Evolutionary conservation across 1,139 yeast species (phyloP), one percentile per base, ranked within the genome.

Genomic region (Wickerhamiella pararugosa): DNA sequence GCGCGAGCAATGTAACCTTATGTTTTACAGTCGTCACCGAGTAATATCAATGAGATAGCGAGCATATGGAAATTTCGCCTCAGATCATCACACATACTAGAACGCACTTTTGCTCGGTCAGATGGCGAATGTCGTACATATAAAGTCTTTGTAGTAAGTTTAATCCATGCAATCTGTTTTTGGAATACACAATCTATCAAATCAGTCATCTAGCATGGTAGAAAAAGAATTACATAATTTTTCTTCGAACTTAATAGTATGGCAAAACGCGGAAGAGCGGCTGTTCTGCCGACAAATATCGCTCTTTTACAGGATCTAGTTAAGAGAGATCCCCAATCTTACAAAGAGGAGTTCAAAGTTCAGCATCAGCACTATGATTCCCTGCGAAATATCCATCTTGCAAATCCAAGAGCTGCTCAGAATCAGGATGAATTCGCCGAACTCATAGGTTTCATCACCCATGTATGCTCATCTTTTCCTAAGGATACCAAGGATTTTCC

Each of bases 341-440:
- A 90, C 60, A 75, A 76, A 49, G 98, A 92, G 61, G 99, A 90
- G 61, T 90, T 90, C 61, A 60, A 79, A 40, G 92, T 86, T 54
- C 98, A 92, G 59, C 84, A 79, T 59, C 73, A 90, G 43, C 98
- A 92, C 60, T 90, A 90, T 61, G 86, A 81, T 58, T 81, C 97
- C 1, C 65, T 86, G 45, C 67, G 94, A 58, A 96, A 87, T 57
- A 79, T 92, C 47, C 84, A 83, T 55, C 65, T 83, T 60, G 65
- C 73, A 51, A 76, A 79, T 59, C 67, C 70, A 0, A 50, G 54
- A 29, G 52, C 56, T 2, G 69, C 73, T 2, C 75, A 76, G 39
- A 77, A 79, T 40, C 75, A 77, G 49, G 69, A 69, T 9, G 92
- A 84, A 53, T 83, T 90, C 59, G 73, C 74, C 11, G 97, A 86